phyloP scores from a whole-genome alignment of 2,329 filamentous ascomycete species.

The Fusarium buxicola region DNA sequence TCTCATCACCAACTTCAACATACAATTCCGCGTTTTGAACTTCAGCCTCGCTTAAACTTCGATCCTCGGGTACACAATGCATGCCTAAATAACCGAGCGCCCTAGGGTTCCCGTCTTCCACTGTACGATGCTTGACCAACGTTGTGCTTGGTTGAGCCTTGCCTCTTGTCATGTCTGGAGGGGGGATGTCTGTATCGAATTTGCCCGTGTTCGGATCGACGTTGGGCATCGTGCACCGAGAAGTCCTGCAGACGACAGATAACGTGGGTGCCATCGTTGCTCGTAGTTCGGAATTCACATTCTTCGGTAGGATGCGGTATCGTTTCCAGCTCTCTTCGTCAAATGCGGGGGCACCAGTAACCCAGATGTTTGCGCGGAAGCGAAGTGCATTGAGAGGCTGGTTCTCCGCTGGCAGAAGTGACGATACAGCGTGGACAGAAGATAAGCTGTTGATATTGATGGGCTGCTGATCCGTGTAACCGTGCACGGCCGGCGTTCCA shows the following conservation, averaged over 20 bases:
- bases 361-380: constrained; percentile 35
- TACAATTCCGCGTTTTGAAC: constrained; percentile 11
- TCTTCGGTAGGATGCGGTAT: constrained; percentile 9
- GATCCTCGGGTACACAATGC: constrained; percentile 47
- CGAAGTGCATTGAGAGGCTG: constrained; percentile 35
- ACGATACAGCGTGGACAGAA: constrained; percentile 31
- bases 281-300: too few relatives aligned
- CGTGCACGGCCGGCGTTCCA: constrained; percentile 28
- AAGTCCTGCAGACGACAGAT: constrained; percentile 36
- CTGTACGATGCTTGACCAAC: constrained; percentile 36
- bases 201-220: constrained; percentile 27
- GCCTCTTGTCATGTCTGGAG: constrained; percentile 25
- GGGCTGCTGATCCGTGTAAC: constrained; percentile 38
- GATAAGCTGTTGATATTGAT: constrained; percentile 35
- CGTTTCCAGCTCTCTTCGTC: constrained; percentile 36
- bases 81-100: constrained; percentile 48
- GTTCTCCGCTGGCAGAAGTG: constrained; percentile 22
- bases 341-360: constrained; percentile 29
- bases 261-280: not conserved
- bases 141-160: constrained; percentile 46
- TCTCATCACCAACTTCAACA: constrained; percentile 45
- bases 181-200: constrained; percentile 15
- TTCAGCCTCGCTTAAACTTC: constrained; percentile 19
- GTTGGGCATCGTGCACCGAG: constrained; percentile 35
- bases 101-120: constrained; percentile 42